Conservation (phyloP, 331 rosid genomes). For the Arachis monticola region DNA sequence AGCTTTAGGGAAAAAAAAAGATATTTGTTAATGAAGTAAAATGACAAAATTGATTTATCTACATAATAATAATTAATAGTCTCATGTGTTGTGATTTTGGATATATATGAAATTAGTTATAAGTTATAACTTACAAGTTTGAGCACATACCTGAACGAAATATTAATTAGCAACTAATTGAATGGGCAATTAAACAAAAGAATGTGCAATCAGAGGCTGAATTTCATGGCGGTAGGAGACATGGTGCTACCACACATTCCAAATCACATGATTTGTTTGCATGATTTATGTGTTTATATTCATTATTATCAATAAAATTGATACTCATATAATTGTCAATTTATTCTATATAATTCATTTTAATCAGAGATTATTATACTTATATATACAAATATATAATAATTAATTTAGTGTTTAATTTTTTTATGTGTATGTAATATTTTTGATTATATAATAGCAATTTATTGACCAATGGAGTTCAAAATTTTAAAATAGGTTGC, state of each 20-base stretch:
- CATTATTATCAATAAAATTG: background rate
- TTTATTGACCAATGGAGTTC: no score
- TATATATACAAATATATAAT: background rate
- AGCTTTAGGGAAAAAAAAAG: no score
- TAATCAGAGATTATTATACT: background rate
- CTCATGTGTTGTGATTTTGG: no score
- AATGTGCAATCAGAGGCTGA: constrained; percentile 45
- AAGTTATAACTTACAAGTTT: no score
- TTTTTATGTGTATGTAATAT: no score
- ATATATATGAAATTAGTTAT: no score
- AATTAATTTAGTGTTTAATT: no score
- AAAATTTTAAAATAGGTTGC: no score
- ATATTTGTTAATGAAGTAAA: no score
- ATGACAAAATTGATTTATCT: no score
- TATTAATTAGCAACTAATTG: background rate
- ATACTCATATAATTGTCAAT: background rate
- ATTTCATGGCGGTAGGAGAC: constrained; percentile 45
- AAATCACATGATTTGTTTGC: constrained; percentile 37
- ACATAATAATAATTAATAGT: no score
- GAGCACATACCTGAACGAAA: background rate
- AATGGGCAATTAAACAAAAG: constrained; percentile 21
- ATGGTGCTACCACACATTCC: background rate
- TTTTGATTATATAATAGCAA: no score
- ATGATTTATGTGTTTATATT: background rate
- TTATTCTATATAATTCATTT: background rate